These are phyloP conservation scores for Apiospora kogelbergensis DNA, from an alignment of 2,329 filamentous ascomycete species.

Conservation along the genomic window DNA sequence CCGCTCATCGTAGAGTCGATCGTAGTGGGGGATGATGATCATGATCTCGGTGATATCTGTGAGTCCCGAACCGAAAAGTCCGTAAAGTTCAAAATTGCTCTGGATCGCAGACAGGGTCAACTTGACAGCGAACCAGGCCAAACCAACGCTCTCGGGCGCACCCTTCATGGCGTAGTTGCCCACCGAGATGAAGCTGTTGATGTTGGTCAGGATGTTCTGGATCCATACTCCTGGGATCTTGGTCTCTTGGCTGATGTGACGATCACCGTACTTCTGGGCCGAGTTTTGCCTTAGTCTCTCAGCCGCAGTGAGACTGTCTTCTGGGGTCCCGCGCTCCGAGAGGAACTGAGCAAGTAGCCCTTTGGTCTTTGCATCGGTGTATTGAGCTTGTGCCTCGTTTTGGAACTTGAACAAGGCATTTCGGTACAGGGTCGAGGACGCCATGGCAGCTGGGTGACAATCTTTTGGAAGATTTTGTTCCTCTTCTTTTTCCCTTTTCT, in stretches of 20 bases:
- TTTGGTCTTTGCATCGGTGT: not conserved
- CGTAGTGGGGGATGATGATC: not conserved
- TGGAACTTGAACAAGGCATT: not conserved
- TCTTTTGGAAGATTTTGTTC: too few relatives aligned
- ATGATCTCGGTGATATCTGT: slow-evolving; percentile 2
- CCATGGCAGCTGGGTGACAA: too few relatives aligned
- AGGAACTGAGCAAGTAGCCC: not conserved
- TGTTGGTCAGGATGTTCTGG: not conserved
- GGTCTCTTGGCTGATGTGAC: not conserved
- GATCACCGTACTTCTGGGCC: not conserved
- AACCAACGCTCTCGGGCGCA: not conserved
- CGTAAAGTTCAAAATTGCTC: not conserved
- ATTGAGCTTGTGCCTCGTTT: not conserved
- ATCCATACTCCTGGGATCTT: not conserved
- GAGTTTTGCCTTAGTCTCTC: not conserved
- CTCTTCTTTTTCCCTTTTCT: too few relatives aligned
- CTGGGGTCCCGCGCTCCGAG: not conserved
- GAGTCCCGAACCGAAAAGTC: not conserved
- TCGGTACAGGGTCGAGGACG: not conserved
- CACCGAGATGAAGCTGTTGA: not conserved
- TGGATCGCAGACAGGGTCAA: not conserved
- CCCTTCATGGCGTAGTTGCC: not conserved
- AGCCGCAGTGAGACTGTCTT: not conserved
- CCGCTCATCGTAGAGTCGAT: not conserved
- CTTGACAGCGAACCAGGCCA: not conserved